These are phyloP conservation scores for Arabidopsis hybrid DNA, from an alignment of 441 rosid species.

Conservation along the genomic window DNA sequence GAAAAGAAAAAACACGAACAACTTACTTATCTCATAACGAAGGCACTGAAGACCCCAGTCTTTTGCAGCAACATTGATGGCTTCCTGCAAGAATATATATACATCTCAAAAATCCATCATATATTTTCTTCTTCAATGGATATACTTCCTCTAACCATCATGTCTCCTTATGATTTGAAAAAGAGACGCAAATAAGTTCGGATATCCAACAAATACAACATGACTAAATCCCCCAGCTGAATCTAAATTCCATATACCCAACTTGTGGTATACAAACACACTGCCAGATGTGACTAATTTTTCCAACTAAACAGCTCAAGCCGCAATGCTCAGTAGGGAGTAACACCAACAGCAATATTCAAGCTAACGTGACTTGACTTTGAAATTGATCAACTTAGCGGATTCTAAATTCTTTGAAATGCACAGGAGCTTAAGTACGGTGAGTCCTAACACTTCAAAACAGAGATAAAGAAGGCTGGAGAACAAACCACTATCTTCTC, in stretches of 20 bases:
- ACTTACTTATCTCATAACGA: conserved; percentile 93
- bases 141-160: not conserved
- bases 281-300: not conserved
- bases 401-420: not conserved
- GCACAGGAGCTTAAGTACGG: not conserved
- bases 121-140: conserved; percentile 22
- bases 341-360: not conserved
- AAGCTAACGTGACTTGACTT: conserved; percentile 16
- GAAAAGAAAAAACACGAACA: conserved; percentile 9
- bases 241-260: conserved; percentile 1
- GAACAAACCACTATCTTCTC: conserved; percentile 88
- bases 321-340: not conserved
- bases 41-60: conserved; percentile 96
- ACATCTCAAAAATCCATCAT: conserved; percentile 27
- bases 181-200: conserved; percentile 1
- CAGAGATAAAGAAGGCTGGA: conserved; percentile 6
- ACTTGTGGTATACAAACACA: conserved; percentile 8
- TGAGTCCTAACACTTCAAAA: not conserved
- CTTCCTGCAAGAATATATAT: conserved; percentile 58
- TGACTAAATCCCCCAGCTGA: not conserved
- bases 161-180: conserved; percentile 2
- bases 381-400: not conserved
- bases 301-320: conserved; percentile 24
- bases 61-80: conserved; percentile 89
- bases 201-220: conserved; percentile 3